Conservation (phyloP, 179 eudicot genomes). For the Spinacia oleracea region DNA sequence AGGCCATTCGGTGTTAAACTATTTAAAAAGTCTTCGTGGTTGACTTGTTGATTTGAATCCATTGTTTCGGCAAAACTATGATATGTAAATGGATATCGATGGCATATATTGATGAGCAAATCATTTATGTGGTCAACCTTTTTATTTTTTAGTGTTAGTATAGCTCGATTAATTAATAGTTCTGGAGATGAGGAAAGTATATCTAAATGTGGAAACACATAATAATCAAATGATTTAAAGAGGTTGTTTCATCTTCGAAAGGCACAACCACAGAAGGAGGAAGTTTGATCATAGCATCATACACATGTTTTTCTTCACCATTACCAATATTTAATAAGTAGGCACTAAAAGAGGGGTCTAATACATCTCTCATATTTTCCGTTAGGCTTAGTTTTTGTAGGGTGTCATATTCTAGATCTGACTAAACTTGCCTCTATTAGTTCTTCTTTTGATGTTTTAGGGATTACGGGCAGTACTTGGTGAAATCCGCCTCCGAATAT, state of each 20-base stretch:
- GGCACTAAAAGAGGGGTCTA: not conserved
- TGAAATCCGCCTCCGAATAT: no score
- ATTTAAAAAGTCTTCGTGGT: not conserved
- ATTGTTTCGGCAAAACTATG: not conserved
- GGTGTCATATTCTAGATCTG: no score
- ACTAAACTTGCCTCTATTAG: no score
- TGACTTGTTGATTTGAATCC: not conserved
- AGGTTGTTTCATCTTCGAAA: not conserved
- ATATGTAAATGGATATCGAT: not conserved
- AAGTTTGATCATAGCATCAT: not conserved
- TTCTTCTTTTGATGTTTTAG: no score
- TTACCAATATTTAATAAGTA: conserved; percentile 1
- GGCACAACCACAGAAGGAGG: not conserved
- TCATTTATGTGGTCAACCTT: no score
- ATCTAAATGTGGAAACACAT: not conserved
- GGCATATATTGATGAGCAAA: not conserved
- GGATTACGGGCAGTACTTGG: no score
- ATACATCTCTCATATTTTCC: no score
- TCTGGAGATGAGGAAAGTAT: not conserved
- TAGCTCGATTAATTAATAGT: not conserved
- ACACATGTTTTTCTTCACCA: not conserved
- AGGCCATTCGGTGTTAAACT: not conserved
- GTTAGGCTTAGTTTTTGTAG: no score
- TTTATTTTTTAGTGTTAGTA: conserved; percentile 1
- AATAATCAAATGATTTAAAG: not conserved